Evolutionary conservation across 257 asterid species (phyloP).

Genomic region (Scutellaria barbata): DNA sequence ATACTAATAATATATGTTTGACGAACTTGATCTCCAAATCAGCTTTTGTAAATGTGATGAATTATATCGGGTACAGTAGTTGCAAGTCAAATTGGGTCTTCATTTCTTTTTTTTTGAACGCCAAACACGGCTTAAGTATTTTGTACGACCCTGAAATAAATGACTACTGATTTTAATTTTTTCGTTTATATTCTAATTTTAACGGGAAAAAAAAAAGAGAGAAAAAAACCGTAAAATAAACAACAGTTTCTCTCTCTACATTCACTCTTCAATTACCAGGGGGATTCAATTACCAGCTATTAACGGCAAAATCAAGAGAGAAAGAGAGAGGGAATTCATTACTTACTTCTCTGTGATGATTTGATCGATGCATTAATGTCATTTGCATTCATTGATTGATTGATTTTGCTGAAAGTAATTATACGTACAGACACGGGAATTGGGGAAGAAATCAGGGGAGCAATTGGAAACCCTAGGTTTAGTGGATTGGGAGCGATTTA

Average conservation of each 20-base stretch:
- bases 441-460: conserved; percentile 25
- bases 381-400: conserved; percentile 33
- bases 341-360: conserved; percentile 38
- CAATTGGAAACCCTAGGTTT: conserved; percentile 46
- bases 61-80: too few species aligned
- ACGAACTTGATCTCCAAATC: too few species aligned
- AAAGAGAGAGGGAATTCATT: conserved; percentile 17
- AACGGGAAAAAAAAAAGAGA: neutral
- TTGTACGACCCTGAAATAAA: neutral
- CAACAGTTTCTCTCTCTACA: conserved; percentile 47
- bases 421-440: conserved; percentile 21
- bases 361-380: conserved; percentile 36
- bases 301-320: conserved; percentile 35
- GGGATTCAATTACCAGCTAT: conserved; percentile 45
- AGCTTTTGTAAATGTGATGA: too few species aligned
- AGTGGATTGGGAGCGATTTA: conserved; percentile 40
- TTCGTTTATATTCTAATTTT: neutral
- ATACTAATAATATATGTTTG: too few species aligned
- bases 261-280: conserved; percentile 45
- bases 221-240: conserved; percentile 5
- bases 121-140: neutral
- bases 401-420: conserved; percentile 16
- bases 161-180: neutral
- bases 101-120: too few species aligned
- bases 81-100: too few species aligned